Conservation (phyloP, 1,284 basidiomycete species). For the Pisolithus thermaeus region DNA sequence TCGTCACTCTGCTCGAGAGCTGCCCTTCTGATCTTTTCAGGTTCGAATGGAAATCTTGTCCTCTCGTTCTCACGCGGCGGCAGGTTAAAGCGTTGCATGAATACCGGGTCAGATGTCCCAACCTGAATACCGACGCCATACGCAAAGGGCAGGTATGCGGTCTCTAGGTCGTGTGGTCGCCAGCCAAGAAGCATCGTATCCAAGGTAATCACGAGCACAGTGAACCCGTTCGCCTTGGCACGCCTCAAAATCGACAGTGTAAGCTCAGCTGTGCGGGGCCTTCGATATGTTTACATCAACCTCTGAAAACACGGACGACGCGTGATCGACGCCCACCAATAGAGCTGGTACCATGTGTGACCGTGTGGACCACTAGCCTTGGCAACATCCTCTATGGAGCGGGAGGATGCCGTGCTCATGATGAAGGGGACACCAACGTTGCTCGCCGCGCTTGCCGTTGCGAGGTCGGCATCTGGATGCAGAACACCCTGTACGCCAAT, state of each 20-base stretch:
- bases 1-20: slow-evolving; percentile 41
- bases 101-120: slow-evolving; percentile 47
- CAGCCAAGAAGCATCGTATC: slow-evolving; percentile 47
- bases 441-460: slow-evolving; percentile 46
- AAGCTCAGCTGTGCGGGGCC: slow-evolving; percentile 44
- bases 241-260: slow-evolving; percentile 44
- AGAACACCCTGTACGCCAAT: slow-evolving; percentile 56
- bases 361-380: slow-evolving; percentile 37
- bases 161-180: slow-evolving; percentile 44
- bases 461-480: slow-evolving; percentile 51
- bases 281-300: slow-evolving; percentile 9
- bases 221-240: slow-evolving; percentile 46
- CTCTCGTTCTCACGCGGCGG: slow-evolving; percentile 24
- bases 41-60: slow-evolving; percentile 54
- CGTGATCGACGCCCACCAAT: slow-evolving; percentile 34
- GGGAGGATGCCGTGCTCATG: slow-evolving; percentile 52
- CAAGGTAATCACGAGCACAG: slow-evolving; percentile 46
- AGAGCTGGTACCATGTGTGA: slow-evolving; percentile 58
- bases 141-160: slow-evolving; percentile 41
- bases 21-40: slow-evolving; percentile 35
- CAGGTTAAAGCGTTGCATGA: slow-evolving; percentile 38
- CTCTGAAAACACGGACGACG: background rate
- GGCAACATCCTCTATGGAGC: slow-evolving; percentile 53
- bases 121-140: slow-evolving; percentile 40
- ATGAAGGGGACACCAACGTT: slow-evolving; percentile 48